phyloP scores from a whole-genome alignment of 106 monocot species.

The Dendrobium huoshanense region DNA sequence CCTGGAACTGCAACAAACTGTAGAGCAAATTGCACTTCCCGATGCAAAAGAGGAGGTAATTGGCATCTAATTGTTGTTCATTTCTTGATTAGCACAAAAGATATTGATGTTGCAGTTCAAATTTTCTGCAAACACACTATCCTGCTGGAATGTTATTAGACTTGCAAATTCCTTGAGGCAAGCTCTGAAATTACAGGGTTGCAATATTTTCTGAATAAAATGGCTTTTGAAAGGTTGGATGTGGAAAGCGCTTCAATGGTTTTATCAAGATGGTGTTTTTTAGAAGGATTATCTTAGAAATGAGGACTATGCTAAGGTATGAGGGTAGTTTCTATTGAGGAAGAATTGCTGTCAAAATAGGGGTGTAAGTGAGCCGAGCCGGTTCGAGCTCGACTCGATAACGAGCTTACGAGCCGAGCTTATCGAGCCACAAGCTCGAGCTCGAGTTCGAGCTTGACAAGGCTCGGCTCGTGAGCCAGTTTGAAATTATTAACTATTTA shows the following conservation, averaged over 20 bases:
- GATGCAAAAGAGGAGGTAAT: conserved; percentile 59
- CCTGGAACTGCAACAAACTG: conserved; percentile 79
- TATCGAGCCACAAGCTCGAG: too few relatives aligned
- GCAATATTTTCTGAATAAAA: neutral
- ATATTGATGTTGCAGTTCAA: conserved; percentile 1
- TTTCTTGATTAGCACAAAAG: neutral
- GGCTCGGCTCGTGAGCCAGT: too few relatives aligned
- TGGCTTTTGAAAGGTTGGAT: neutral
- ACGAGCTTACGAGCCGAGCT: too few relatives aligned
- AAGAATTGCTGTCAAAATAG: neutral
- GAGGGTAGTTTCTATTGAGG: neutral
- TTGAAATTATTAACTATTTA: too few relatives aligned
- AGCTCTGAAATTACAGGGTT: neutral
- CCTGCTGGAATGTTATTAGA: neutral
- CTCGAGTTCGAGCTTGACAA: too few relatives aligned
- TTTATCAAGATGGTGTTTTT: conserved; percentile 1
- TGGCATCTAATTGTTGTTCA: neutral
- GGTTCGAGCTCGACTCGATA: too few relatives aligned
- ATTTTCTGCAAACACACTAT: neutral
- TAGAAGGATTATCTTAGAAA: neutral
- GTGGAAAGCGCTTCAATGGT: neutral
- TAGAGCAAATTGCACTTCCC: conserved; percentile 83
- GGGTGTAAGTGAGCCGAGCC: too few relatives aligned
- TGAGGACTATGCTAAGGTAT: neutral
- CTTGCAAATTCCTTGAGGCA: neutral